Base-by-base conservation (phyloP, 2,329 filamentous ascomycete species). In the Fusarium denticulatum region DNA sequence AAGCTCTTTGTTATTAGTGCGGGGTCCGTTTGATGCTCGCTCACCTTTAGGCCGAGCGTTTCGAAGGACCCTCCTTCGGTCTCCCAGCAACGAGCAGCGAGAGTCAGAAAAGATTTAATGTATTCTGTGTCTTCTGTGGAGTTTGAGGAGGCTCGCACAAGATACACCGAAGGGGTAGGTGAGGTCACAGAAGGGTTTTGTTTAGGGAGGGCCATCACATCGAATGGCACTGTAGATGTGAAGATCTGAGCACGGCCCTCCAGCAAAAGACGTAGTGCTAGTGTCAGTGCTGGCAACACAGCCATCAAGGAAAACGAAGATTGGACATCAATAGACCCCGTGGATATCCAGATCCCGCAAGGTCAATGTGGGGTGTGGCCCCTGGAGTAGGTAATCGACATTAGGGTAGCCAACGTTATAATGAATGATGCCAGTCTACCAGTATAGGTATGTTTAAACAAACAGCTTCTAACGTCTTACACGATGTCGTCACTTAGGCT, bases 1-100 rank as follows among this genome's bases (percentile, higher is more conserved):
- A 47, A 50, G 36, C 52, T 47, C 34, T 57, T 40, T 46, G 26
- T 36, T 39, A 42, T 36, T 39, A 42, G 73, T 78, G 76, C 75
- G 76, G 76, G 75, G 75, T 76, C 46, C 45, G 36, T 45, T 62
- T 34, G n/a, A 61, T 57, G 70, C 71, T 78, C 76, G 76, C 76
- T 78, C 50, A 40, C 68, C 71, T 71, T 78, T 78, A 78, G 59
- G 67, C 76, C 76, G 76, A 77, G 71, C 46, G 7, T 37, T 61
- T 58, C 36, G 9, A n/a, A 52, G 26, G 37, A 60, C 64, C 52
- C 58, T 50, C 67, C 45, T 30, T 60, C 30, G 45, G 67, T 72
- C 53, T 49, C 71, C 34, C 32, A 69, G 62, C 63, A 72, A 68
- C 62, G n/a, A 71, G 46, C 30, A 37, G 36, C 47, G 42, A 53